A percentile compares a stretch with the other conserved stretches of the same genome.
Conservation (phyloP, 495 filamentous ascomycete genomes). For the Talaromyces liani region DNA sequence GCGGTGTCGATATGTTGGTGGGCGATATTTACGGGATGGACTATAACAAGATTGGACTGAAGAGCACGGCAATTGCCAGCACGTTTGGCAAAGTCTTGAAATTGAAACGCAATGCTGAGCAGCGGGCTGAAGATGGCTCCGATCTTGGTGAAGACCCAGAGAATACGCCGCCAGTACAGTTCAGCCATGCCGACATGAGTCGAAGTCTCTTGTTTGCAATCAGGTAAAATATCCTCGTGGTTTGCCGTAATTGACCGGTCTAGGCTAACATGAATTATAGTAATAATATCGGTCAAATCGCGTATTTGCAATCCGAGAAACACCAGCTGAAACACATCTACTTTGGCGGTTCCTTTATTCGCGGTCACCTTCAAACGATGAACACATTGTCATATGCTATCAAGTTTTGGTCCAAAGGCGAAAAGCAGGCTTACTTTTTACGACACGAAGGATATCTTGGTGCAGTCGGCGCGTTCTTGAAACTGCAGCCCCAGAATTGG, state of each 20-base stretch:
- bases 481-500: slow-evolving; percentile 86
- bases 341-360: slow-evolving; percentile 95
- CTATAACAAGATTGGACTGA: slow-evolving; percentile 90
- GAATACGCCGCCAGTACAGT: slow-evolving; percentile 28
- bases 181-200: slow-evolving; percentile 59
- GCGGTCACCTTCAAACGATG: slow-evolving; percentile 94
- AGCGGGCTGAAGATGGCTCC: slow-evolving; percentile 68
- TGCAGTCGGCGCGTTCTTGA: slow-evolving; percentile 92
- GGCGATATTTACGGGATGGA: slow-evolving; percentile 97
- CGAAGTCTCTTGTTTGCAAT: slow-evolving; percentile 75
- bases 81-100: slow-evolving; percentile 95
- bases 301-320: slow-evolving; percentile 89
- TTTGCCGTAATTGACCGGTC: not conserved
- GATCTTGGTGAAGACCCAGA: slow-evolving; percentile 45
- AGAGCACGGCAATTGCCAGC: slow-evolving; percentile 87
- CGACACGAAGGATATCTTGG: slow-evolving; percentile 95
- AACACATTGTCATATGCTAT: slow-evolving; percentile 94
- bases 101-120: slow-evolving; percentile 70
- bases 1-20: slow-evolving; percentile 91
- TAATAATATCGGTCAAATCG: slow-evolving; percentile 98
- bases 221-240: slow-evolving; percentile 36
- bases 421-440: slow-evolving; percentile 92
- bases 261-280: slow-evolving; percentile 30
- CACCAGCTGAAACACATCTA: slow-evolving; percentile 88
- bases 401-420: slow-evolving; percentile 91